Base-by-base conservation (phyloP, 768 basidiomycete genomes). In the Leucocoprinus leucothites region DNA sequence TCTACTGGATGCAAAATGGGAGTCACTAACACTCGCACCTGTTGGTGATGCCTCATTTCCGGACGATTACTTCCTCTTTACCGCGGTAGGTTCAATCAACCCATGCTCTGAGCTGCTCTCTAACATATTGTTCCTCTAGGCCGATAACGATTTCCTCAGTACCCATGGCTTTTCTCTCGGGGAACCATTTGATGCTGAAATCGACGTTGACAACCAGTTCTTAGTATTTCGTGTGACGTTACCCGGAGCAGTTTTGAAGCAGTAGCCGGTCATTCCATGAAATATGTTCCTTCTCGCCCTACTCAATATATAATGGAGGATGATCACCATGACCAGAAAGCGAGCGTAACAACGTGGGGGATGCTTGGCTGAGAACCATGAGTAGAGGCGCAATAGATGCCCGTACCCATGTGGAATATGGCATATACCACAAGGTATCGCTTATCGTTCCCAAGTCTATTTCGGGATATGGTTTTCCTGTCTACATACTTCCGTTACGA, bases 41-140 rank as follows among this genome's bases (percentile, higher is more conserved):
- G 76, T 76, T 18, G 63, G 72, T 9, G 83, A 84, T 57, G 66
- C 73, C 1, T 65, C 59, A 1, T 76, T 70, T 65, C 86, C 86
- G 0, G 68, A 87, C 58, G 86, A 88, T 61, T 87, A 79, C 64
- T 87, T 87, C 73, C 66, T 88, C 35, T 84, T 87, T 70, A 80
- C 80, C 11, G 78, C 74, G 3, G 84, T 84, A 63, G 24, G 82
- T 71, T 18, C 13, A n/a, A n/a, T n/a, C n/a, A n/a, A 31, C 31
- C 31, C 11, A 31, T 11, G 31, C 31, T 42, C 38, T 38, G 38
- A 38, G 16, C 38, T 38, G 7, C 16, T 24, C 34, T 52, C 26
- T 57, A 28, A 54, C 36, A 7, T 41, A 44, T 25, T 41, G 45
- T 1, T 2, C 31, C 35, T 46, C 9, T 46, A 82, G 77, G 69